Evolutionary conservation across 345 rosid genomes (phyloP), one percentile per base, ranked within the genome.

Genomic region (Barbarea vulgaris): DNA sequence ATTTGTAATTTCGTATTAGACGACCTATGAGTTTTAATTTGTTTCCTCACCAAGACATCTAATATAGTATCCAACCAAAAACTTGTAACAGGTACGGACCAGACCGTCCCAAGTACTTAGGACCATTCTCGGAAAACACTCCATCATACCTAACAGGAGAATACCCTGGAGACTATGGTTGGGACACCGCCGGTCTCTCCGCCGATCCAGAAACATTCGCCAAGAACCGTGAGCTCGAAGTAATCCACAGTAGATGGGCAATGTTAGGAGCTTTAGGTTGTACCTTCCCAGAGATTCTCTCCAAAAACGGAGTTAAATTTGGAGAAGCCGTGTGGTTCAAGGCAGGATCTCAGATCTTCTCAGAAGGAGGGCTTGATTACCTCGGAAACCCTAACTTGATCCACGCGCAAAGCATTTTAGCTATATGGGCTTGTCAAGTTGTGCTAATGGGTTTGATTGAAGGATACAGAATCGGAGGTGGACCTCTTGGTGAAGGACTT

Each of bases 301-400:
- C 84, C 28, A 77, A 78, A 70, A 84, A 84, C 21, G 85, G 87
- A 48, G 86, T 84, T 10, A 81, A 84, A 59, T 79, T 86, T 47
- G 86, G 86, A 1, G 87, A 83, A 67, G 84, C 85, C 22, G 84
- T 77, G 12, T 83, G 87, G 85, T 83, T 84, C 81, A 86, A 83
- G 55, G 85, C 84, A 19, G 84, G 85, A 9, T 69, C 83, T 53
- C 84, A 83, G 34, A 83, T 83, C 75, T 82, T 80, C 79, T 78
- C 85, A 1, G 79, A 76, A 33, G 83, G 84, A 19, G 81, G 87
- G 14, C 81, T 82, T 44, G 83, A 83, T 47, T 81, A 81, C 51
- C 75, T 82, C 13, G 87, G 83, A 21, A 85, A 78, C 77, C 84
- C 87, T 17, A 78, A 75, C 79, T 52, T 81, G 19, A 71, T 84